These are phyloP conservation scores for Euphorbia tirucalli DNA, from an alignment of 345 rosid species.

Conservation along the genomic window DNA sequence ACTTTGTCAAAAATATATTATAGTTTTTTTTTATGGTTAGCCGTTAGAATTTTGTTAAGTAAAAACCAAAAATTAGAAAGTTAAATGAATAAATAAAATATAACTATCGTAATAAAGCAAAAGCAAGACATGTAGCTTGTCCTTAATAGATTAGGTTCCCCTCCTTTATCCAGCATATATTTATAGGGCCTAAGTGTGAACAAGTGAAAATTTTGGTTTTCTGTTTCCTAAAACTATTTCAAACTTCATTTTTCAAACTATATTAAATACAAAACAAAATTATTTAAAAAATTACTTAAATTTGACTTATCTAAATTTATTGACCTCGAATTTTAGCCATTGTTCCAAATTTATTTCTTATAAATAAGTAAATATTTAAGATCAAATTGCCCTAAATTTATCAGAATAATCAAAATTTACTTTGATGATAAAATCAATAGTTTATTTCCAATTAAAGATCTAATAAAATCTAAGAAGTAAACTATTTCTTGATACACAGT, in stretches of 20 bases:
- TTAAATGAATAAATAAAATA: not conserved
- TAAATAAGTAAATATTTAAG: no score
- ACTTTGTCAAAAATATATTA: no score
- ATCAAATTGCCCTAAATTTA: no score
- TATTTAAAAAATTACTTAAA: not conserved
- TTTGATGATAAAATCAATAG: no score
- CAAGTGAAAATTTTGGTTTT: conserved; percentile 9
- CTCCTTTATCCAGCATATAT: conserved; percentile 8
- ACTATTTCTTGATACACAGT: no score
- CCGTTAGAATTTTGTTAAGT: not conserved
- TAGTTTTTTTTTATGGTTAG: no score
- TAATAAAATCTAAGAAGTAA: no score
- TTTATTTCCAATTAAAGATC: no score
- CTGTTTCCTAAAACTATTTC: not conserved
- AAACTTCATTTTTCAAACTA: not conserved
- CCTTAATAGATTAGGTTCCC: conserved; percentile 17
- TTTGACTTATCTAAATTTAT: not conserved
- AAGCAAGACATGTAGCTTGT: not conserved
- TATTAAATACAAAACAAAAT: not conserved
- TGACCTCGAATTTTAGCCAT: conserved; percentile 12
- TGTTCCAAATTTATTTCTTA: no score
- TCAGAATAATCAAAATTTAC: no score
- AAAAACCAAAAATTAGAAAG: not conserved
- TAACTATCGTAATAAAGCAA: not conserved
- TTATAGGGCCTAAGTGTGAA: conserved; percentile 37